Base-by-base conservation (phyloP, 805 yeast species). In the Ogataea wickerhamii region DNA sequence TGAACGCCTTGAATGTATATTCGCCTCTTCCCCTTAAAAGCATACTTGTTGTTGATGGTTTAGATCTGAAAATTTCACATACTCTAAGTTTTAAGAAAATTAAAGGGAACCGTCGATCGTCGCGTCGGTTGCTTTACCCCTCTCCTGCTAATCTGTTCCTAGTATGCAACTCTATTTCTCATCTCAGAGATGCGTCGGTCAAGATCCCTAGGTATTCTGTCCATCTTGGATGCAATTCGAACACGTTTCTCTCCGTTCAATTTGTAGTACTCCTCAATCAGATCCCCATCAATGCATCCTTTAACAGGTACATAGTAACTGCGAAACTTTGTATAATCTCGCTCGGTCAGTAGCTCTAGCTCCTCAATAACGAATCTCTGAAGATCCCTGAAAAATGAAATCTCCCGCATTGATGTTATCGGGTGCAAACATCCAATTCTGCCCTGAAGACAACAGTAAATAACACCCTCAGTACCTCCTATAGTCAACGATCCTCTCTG, bases 261-360 rank as follows among this genome's bases (percentile, higher is more conserved):
- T 7, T 57, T 52, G 33, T 53, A 60, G 51, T 67, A 85, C 28
- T 61, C 56, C 51, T 87, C 96, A 33, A 91, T 67, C 12, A 86
- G 65, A 55, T 93, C 98, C 7, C 98, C 98, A 61, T 93, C 97
- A 28, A 93, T 71, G 2, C 84, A 79, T 34, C 77, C 73, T 45
- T 79, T 81, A 2, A 72, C 74, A 0, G 97, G 96, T n/a, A 76
- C 78, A 56, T 87, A 87, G 53, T 82, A 83, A 36, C 97, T 73
- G 38, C 97, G 64, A 56, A 71, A 89, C 40, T 73, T 73, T 45
- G 75, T 42, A 40, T 80, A 85, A 45, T 82, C 83, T 40, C 93
- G 69, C 0, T 82, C 91, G 3, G 80, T 67, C n/a, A 78, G 39
- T 4, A 72, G 58, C 43, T 58, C 52, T n/a, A 57, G 36, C 28